Base-by-base conservation (phyloP, 192 early-diverging fungal species). In the Backusella parvicylindrica region DNA sequence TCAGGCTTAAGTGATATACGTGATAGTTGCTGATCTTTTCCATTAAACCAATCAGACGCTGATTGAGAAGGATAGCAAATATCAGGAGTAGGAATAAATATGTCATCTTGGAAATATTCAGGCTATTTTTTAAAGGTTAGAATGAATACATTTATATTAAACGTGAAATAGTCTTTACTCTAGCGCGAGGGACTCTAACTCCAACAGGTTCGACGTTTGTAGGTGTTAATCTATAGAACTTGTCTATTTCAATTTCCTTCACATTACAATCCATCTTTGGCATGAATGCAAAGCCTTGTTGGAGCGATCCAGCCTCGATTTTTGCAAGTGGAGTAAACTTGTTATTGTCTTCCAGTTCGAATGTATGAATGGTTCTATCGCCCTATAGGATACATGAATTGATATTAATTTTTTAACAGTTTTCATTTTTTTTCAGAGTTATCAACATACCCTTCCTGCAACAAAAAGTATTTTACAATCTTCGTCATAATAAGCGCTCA, bases 91-190 rank as follows among this genome's bases (percentile, higher is more conserved):
- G 81, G 86, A 0, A 90, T 84, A 81, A 88, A 98, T 18, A 98
- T 74, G 70, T 96, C 95, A 78, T 98, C 95, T 78, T 98, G 95
- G 79, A 98, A 98, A 60, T 81, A 95, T 68, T 96, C 93, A n/a
- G 88, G 89, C 80, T 92, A 67, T 33, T 35, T 18, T 31, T 23
- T 23, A 41, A 43, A 69, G 31, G 1, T 35, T 18, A 36, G 38
- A 4, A 33, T 23, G n/a, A 56, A 6, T 28, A 3, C 26, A 26
- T 26, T 60, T 26, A 60, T 26, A 28, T 2, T 28, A 23, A 35
- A 9, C 23, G 40, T 11, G 11, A n/a, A 47, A 68, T 41, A 60
- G 11, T 23, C 63, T 72, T 74, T 79, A 83, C 81, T 37, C 81
- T 87, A 66, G 92, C 87, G 38, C 96, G 81, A 28, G 95, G 96